Percentiles rank a stretch among this genome's conserved stretches.
These are phyloP conservation scores for Colletotrichum sp. DNA, from an alignment of 2,329 filamentous ascomycete genomes.

Conservation along the genomic window DNA sequence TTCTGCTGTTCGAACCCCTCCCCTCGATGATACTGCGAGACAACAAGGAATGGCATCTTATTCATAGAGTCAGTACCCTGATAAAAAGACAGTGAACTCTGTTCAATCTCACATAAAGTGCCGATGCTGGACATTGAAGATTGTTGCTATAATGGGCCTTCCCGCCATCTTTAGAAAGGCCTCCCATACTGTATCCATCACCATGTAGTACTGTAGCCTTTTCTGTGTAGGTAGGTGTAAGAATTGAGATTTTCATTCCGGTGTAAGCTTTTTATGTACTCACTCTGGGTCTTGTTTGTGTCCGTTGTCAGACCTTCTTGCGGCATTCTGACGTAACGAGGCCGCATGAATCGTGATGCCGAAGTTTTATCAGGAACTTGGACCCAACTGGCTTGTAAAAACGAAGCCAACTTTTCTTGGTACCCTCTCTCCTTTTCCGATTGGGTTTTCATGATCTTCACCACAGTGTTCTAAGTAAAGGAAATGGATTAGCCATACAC, in stretches of 20 bases:
- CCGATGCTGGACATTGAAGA: neutral
- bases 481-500: fast-evolving
- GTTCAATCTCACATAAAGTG: neutral
- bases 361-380: neutral
- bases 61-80: too few species aligned
- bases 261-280: neutral
- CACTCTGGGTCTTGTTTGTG: neutral
- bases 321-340: neutral
- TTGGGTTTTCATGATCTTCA: neutral
- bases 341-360: neutral
- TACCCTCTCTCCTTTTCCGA: neutral
- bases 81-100: too few species aligned
- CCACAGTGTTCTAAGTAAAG: neutral
- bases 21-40: neutral
- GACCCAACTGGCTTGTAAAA: neutral
- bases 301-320: neutral
- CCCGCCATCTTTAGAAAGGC: too few species aligned
- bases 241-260: too few species aligned
- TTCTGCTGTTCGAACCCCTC: neutral
- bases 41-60: neutral
- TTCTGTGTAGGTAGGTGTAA: too few species aligned
- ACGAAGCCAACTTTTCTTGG: neutral
- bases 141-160: fast-evolving
- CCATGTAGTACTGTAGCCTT: fast-evolving
- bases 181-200: fast-evolving